Evolutionary conservation across 106 monocot genomes (phyloP).

Genomic region (Triglochin maritima): DNA sequence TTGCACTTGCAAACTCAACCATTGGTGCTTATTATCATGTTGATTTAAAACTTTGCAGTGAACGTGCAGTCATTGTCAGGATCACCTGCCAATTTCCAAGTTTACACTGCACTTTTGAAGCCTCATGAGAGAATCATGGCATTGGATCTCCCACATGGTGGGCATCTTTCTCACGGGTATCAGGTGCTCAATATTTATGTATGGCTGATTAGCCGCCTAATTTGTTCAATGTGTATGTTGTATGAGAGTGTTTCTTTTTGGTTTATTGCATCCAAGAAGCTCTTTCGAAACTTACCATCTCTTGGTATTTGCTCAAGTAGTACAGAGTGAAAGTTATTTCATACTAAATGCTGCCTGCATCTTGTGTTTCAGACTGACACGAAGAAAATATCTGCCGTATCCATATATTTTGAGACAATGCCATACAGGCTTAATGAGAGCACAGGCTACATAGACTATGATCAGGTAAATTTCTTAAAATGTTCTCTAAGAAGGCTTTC

Average conservation of each 20-base stretch:
- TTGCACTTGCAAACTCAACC: too few species aligned
- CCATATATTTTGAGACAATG: slow-evolving; percentile 99
- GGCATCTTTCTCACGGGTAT: slow-evolving; percentile 97
- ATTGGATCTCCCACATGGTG: slow-evolving; percentile 98
- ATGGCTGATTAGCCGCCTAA: background rate
- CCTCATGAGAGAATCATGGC: slow-evolving; percentile 99
- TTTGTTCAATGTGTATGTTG: background rate
- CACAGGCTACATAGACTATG: slow-evolving; percentile 97
- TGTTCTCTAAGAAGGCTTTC: background rate
- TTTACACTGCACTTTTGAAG: slow-evolving; percentile 94
- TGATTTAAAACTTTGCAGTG: slow-evolving; percentile 27
- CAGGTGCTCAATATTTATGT: slow-evolving; percentile 39
- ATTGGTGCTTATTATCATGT: too few species aligned
- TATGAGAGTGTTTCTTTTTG: background rate
- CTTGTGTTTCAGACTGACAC: slow-evolving; percentile 74
- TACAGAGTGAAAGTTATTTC: background rate
- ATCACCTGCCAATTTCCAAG: slow-evolving; percentile 94
- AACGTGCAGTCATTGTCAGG: slow-evolving; percentile 95
- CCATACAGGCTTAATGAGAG: slow-evolving; percentile 91
- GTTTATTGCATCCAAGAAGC: too few species aligned
- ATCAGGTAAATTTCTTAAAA: slow-evolving; percentile 42
- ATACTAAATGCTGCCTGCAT: background rate
- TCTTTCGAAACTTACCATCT: background rate
- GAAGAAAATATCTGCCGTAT: slow-evolving; percentile 98
- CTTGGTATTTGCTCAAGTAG: background rate